Conservation (phyloP, 148 eudicot genomes). For the Persicaria maculosa region DNA sequence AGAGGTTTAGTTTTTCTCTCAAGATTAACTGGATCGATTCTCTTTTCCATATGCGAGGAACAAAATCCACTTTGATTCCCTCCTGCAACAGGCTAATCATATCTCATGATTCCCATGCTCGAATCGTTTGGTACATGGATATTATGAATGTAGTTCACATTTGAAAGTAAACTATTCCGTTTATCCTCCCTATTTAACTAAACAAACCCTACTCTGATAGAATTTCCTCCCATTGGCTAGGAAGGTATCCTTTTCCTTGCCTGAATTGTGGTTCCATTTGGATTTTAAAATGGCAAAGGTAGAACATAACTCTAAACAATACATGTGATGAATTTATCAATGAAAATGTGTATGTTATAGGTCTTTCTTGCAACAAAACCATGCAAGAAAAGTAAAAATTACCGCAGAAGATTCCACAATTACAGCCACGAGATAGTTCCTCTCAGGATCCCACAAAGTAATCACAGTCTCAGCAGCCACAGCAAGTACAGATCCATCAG, state of each 20-base stretch:
- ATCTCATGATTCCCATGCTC: not conserved
- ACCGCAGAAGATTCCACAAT: constrained; percentile 71
- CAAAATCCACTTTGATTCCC: not conserved
- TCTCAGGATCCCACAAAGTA: constrained; percentile 90
- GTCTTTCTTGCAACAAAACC: not conserved
- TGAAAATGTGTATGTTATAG: not conserved
- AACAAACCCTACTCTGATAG: not conserved
- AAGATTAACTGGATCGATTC: not conserved
- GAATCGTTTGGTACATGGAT: not conserved
- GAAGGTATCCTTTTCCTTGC: not conserved
- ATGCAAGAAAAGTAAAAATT: constrained; percentile 8
- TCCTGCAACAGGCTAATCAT: not conserved
- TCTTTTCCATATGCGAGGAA: not conserved
- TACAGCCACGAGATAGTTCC: constrained; percentile 75
- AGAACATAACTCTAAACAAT: not conserved
- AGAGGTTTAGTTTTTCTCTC: not conserved
- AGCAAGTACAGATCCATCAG: constrained; percentile 87
- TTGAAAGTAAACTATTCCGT: not conserved
- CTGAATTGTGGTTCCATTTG: not conserved
- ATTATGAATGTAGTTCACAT: not conserved
- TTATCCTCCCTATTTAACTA: not conserved
- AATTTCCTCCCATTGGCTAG: not conserved
- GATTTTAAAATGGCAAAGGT: not conserved
- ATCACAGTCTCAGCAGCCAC: constrained; percentile 89
- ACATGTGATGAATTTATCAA: too few species aligned